Percentiles rank a stretch among this genome's conserved stretches.
These are phyloP conservation scores for Rhododendron vialii DNA, from an alignment of 148 eudicot genomes.

Conservation along the genomic window DNA sequence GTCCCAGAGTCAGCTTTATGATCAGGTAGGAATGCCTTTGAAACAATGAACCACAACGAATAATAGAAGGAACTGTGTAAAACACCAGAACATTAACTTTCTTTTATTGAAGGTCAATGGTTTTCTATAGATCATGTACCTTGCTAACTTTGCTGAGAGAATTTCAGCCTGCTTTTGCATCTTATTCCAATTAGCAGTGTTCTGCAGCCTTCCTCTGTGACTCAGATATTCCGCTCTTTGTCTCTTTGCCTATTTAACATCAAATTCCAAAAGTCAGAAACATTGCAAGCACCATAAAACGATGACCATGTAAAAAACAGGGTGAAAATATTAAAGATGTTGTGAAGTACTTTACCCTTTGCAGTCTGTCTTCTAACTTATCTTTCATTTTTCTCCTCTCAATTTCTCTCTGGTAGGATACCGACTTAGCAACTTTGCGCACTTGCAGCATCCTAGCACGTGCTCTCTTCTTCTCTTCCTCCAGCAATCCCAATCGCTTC, in stretches of 20 bases:
- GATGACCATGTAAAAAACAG: not conserved
- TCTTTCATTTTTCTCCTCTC: conserved; percentile 72
- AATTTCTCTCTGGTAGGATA: conserved; percentile 61
- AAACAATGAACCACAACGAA: not conserved
- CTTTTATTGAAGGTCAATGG: not conserved
- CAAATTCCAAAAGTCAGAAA: conserved; percentile 2
- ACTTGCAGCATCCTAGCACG: conserved; percentile 72
- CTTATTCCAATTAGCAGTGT: conserved; percentile 32
- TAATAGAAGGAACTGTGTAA: not conserved
- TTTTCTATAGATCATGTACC: conserved; percentile 20
- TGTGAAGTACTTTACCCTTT: conserved; percentile 41
- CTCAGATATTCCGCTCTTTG: conserved; percentile 75
- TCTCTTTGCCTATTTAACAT: conserved; percentile 68
- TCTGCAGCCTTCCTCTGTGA: conserved; percentile 48
- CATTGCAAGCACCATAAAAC: not conserved
- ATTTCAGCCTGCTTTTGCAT: conserved; percentile 48
- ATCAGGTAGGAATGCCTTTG: not conserved
- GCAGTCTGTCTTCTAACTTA: conserved; percentile 69
- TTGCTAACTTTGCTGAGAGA: conserved; percentile 67
- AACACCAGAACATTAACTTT: not conserved
- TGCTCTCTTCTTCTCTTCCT: conserved; percentile 83
- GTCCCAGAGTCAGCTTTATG: not conserved
- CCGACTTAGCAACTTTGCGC: conserved; percentile 58
- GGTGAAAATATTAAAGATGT: not conserved
- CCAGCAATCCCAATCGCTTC: conserved; percentile 71